These are phyloP conservation scores for Colletotrichum salicis DNA, from an alignment of 2,329 filamentous ascomycete genomes.

Conservation along the genomic window DNA sequence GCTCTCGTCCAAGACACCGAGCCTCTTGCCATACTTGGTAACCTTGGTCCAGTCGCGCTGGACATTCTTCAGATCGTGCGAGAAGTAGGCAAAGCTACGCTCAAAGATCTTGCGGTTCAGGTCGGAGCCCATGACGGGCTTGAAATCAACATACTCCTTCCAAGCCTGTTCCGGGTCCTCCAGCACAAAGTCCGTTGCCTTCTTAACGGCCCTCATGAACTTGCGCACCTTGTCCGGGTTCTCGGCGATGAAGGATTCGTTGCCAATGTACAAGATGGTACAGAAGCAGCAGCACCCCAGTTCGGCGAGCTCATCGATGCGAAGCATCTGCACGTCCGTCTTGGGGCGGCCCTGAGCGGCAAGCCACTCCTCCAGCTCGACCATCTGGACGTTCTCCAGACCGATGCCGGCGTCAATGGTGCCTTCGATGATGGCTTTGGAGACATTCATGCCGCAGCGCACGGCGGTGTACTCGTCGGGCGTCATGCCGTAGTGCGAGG, in stretches of 20 bases:
- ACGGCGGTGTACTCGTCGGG: constrained; percentile 79
- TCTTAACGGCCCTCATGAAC: constrained; percentile 80
- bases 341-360: constrained; percentile 69
- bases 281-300: constrained; percentile 88
- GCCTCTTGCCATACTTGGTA: constrained; percentile 78
- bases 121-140: constrained; percentile 73
- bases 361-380: constrained; percentile 83
- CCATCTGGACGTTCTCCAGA: constrained; percentile 86
- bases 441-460: constrained; percentile 84
- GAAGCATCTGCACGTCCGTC: constrained; percentile 80
- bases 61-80: constrained; percentile 79
- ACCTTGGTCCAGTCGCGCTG: constrained; percentile 81
- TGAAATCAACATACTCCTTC: constrained; percentile 76
- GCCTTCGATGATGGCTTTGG: constrained; percentile 78
- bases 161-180: constrained; percentile 71
- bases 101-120: constrained; percentile 85
- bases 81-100: constrained; percentile 82
- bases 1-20: constrained; percentile 70
- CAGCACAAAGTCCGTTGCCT: constrained; percentile 78
- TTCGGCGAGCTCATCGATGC: constrained; percentile 83
- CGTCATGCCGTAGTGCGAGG: constrained; percentile 80
- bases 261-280: constrained; percentile 82
- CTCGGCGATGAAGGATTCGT: constrained; percentile 74
- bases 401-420: constrained; percentile 80
- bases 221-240: constrained; percentile 73